A percentile compares a stretch with the other conserved stretches of the same genome.
phyloP scores from a whole-genome alignment of 305 asterid genomes.

The Fraxinus floribunda region DNA sequence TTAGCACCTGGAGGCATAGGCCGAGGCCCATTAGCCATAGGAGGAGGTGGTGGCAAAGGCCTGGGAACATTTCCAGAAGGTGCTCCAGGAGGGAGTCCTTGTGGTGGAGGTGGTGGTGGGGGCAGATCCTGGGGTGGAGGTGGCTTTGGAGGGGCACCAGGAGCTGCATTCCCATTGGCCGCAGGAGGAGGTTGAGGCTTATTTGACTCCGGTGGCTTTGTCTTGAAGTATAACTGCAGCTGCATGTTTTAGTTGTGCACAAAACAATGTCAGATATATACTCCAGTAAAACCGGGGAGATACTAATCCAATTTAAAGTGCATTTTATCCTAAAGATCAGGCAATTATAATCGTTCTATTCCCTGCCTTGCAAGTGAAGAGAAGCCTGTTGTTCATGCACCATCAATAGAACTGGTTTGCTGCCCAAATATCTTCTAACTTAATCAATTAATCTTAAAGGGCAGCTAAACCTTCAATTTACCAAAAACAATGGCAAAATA shows the following conservation, averaged over 20 bases:
- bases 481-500: neutral
- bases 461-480: neutral
- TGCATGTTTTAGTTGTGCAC: slow-evolving; percentile 28
- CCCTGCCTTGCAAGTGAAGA: neutral
- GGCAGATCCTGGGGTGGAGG: slow-evolving; percentile 77
- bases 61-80: slow-evolving; percentile 50
- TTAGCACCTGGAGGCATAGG: slow-evolving; percentile 96
- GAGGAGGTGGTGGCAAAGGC: slow-evolving; percentile 60
- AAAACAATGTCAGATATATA: slow-evolving; percentile 9
- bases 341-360: neutral
- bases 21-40: slow-evolving; percentile 73
- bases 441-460: neutral
- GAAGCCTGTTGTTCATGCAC: neutral
- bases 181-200: slow-evolving; percentile 60
- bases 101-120: slow-evolving; percentile 71
- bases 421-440: neutral
- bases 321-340: neutral
- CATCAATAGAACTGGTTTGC: neutral
- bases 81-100: slow-evolving; percentile 54
- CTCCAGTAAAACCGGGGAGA: neutral
- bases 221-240: slow-evolving; percentile 90
- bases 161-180: slow-evolving; percentile 58
- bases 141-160: slow-evolving; percentile 60
- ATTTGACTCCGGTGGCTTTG: slow-evolving; percentile 73
- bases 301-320: neutral